These are phyloP conservation scores for Apiotrichum montevideense DNA, from an alignment of 1,284 basidiomycete genomes.

Conservation along the genomic window DNA sequence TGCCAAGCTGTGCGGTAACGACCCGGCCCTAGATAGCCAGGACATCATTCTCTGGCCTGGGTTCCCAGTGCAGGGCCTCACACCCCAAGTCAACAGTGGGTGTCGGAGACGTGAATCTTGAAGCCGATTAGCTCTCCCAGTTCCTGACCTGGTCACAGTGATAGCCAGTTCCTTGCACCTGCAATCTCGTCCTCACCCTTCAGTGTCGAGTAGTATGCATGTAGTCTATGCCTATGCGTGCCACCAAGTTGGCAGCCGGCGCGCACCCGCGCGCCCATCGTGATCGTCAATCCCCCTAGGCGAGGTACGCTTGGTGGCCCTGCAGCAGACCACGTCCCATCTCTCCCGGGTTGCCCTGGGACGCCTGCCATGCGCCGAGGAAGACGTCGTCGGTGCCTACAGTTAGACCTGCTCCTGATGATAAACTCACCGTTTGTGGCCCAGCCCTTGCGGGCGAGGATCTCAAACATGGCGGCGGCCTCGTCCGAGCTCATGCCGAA, in stretches of 20 bases:
- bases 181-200: not conserved
- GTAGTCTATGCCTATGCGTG: constrained; percentile 2
- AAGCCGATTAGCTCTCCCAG: too few relatives aligned
- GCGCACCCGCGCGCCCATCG: not conserved
- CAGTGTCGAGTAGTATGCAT: constrained; percentile 5
- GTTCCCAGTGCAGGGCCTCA: too few relatives aligned
- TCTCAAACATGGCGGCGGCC: constrained; percentile 43
- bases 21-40: too few relatives aligned
- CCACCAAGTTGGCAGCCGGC: too few relatives aligned
- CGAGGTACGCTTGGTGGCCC: constrained; percentile 8
- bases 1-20: too few relatives aligned
- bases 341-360: constrained; percentile 39
- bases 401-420: constrained; percentile 20
- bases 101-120: too few relatives aligned
- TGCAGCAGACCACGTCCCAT: constrained; percentile 18
- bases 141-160: too few relatives aligned
- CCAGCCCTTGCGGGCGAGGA: constrained; percentile 41
- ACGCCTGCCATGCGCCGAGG: constrained; percentile 33
- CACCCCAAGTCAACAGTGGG: too few relatives aligned
- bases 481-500: constrained; percentile 38
- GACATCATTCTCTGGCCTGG: too few relatives aligned
- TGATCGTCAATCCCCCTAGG: not conserved
- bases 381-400: constrained; percentile 40
- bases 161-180: too few relatives aligned
- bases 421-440: constrained; percentile 12